These are phyloP conservation scores for Luvunga scandens DNA, from an alignment of 345 rosid species.

Conservation along the genomic window DNA sequence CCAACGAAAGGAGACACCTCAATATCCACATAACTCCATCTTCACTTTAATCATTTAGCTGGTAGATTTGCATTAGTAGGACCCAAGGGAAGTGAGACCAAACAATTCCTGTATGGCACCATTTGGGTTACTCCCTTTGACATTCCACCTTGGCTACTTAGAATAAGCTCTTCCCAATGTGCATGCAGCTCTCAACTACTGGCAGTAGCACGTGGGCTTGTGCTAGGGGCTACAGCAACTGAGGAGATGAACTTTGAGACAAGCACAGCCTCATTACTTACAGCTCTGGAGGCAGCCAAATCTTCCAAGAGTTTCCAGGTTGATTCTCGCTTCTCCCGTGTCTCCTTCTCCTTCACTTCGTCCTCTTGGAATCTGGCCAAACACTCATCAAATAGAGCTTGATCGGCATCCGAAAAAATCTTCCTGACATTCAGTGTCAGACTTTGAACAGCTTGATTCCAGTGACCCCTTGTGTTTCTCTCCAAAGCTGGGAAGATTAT, in stretches of 20 bases:
- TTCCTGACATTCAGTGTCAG: slow-evolving; percentile 54
- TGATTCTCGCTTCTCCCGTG: slow-evolving; percentile 44
- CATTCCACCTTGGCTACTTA: slow-evolving; percentile 3
- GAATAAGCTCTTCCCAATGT: slow-evolving; percentile 2
- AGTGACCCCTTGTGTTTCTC: slow-evolving; percentile 47
- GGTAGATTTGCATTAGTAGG: neutral
- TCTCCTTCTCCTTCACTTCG: slow-evolving; percentile 44
- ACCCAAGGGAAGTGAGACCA: slow-evolving; percentile 9
- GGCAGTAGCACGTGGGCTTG: slow-evolving; percentile 35
- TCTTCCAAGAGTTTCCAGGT: slow-evolving; percentile 73
- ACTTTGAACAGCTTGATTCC: slow-evolving; percentile 72
- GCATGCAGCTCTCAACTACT: slow-evolving; percentile 37
- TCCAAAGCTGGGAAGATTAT: slow-evolving; percentile 60
- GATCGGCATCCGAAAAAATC: slow-evolving; percentile 57
- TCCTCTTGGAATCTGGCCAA: slow-evolving; percentile 53
- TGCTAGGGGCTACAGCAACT: slow-evolving; percentile 35
- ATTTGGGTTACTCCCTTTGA: neutral
- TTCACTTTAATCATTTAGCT: slow-evolving; percentile 6
- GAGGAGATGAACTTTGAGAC: slow-evolving; percentile 50
- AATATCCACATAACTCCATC: slow-evolving; percentile 13
- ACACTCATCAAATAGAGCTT: slow-evolving; percentile 64
- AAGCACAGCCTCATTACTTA: slow-evolving; percentile 55
- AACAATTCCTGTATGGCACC: slow-evolving; percentile 17
- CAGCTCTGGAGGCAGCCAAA: slow-evolving; percentile 52
- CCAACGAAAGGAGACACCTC: slow-evolving; percentile 15